These are phyloP conservation scores for Petunia axillaris DNA, from an alignment of 257 asterid genomes.

Conservation along the genomic window DNA sequence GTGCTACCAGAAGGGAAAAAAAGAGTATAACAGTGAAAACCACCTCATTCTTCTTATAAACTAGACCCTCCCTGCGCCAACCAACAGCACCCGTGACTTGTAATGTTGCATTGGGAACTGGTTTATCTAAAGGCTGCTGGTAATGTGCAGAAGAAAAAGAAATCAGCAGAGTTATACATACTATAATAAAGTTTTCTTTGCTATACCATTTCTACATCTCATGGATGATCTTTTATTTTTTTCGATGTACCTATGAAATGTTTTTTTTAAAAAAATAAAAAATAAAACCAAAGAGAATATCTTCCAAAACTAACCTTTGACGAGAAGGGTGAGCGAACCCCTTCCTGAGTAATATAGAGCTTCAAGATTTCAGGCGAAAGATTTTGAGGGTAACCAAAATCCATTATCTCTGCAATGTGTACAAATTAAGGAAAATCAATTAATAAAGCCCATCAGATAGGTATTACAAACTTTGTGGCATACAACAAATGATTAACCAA, in stretches of 20 bases:
- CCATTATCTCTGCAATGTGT: constrained; percentile 87
- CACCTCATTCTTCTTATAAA: constrained; percentile 97
- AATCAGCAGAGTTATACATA: constrained; percentile 30
- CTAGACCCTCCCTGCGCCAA: constrained; percentile 99
- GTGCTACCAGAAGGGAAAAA: neutral
- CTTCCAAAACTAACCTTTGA: constrained; percentile 70
- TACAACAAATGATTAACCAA: constrained; percentile 8
- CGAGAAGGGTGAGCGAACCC: constrained; percentile 96
- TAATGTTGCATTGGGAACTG: constrained; percentile 96
- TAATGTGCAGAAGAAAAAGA: constrained; percentile 28
- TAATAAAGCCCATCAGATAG: constrained; percentile 2
- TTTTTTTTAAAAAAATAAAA: neutral
- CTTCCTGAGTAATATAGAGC: constrained; percentile 99
- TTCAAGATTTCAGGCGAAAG: constrained; percentile 97
- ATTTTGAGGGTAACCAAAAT: constrained; percentile 98
- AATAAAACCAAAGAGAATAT: neutral
- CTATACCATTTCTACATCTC: neutral
- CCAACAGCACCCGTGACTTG: constrained; percentile 99
- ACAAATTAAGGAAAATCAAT: constrained; percentile 2
- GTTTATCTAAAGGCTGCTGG: constrained; percentile 80
- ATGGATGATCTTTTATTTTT: constrained; percentile 13
- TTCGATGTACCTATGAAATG: neutral
- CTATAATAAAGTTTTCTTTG: neutral
- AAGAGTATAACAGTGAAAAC: constrained; percentile 26
- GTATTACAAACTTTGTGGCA: neutral